Evolutionary conservation across 2,329 filamentous ascomycete genomes (phyloP).

Genomic region (Xylariomycetidae sp.): DNA sequence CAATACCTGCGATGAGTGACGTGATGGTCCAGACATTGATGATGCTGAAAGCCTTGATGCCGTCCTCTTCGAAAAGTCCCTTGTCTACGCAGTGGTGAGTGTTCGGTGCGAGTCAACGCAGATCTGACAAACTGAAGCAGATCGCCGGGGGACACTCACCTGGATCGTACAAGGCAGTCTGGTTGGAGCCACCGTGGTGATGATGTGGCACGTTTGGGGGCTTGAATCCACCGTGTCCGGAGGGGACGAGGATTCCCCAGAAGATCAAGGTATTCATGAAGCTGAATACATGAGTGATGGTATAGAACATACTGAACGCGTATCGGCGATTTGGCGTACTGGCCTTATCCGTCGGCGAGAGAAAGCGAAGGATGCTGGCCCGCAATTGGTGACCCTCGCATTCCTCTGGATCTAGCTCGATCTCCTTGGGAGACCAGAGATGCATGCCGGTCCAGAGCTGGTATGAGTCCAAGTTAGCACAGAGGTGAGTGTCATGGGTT

Average conservation of each 20-base stretch:
- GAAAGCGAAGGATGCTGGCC: conserved; percentile 31
- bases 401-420: conserved; percentile 27
- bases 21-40: conserved; percentile 42
- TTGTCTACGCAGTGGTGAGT: conserved; percentile 31
- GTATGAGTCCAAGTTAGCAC: no score
- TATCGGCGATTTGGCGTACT: conserved; percentile 36
- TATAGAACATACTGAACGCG: conserved; percentile 48
- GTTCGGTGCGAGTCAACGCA: background rate
- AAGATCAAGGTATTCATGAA: conserved; percentile 49
- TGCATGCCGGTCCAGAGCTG: conserved; percentile 51
- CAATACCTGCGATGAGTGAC: conserved; percentile 38
- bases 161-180: conserved; percentile 20
- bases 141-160: no score
- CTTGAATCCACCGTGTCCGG: conserved; percentile 31
- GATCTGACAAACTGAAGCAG: background rate
- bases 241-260: conserved; percentile 36
- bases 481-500: no score
- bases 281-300: conserved; percentile 38
- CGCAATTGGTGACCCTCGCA: conserved; percentile 28
- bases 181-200: conserved; percentile 6
- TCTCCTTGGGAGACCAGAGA: conserved; percentile 38
- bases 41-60: conserved; percentile 42
- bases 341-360: conserved; percentile 41
- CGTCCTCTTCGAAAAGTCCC: conserved; percentile 43
- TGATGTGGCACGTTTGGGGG: conserved; percentile 18